Conservation (phyloP, 306 rosid genomes). For the Medicago lupulina region DNA sequence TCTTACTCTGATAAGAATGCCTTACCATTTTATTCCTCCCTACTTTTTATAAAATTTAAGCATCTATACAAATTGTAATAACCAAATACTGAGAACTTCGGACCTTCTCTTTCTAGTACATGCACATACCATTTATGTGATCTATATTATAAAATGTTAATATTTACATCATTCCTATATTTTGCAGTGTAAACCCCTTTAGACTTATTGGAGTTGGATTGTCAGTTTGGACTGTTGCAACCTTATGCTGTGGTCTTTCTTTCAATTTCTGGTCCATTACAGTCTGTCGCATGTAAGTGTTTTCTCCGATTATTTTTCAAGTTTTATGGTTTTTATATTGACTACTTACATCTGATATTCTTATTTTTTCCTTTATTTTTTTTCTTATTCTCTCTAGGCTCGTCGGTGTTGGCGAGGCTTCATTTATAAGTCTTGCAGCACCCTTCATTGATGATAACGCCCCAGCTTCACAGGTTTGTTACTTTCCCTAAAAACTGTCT, state of each 20-base stretch:
- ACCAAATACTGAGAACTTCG: constrained; percentile 10
- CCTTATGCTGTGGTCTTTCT: constrained; percentile 73
- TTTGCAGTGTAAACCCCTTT: constrained; percentile 82
- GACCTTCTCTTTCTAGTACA: constrained; percentile 26
- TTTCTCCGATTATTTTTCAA: constrained; percentile 23
- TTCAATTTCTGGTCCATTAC: constrained; percentile 85
- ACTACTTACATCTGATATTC: constrained; percentile 11
- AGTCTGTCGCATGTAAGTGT: constrained; percentile 76
- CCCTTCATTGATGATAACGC: constrained; percentile 96
- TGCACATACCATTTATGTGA: neutral
- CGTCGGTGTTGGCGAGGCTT: constrained; percentile 97
- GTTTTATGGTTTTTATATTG: constrained; percentile 20
- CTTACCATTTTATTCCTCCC: neutral
- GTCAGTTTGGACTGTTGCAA: constrained; percentile 84
- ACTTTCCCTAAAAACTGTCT: constrained; percentile 25
- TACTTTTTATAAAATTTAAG: constrained; percentile 7
- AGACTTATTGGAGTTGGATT: constrained; percentile 94
- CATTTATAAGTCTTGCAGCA: constrained; percentile 97
- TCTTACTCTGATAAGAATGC: neutral
- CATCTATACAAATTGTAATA: constrained; percentile 6
- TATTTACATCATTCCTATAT: constrained; percentile 30
- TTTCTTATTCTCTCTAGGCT: constrained; percentile 57
- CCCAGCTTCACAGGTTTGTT: constrained; percentile 75
- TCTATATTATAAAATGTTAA: constrained; percentile 25
- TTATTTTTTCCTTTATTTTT: neutral